Conservation (phyloP, 768 basidiomycete genomes). For the Pleurotus giganteus region DNA sequence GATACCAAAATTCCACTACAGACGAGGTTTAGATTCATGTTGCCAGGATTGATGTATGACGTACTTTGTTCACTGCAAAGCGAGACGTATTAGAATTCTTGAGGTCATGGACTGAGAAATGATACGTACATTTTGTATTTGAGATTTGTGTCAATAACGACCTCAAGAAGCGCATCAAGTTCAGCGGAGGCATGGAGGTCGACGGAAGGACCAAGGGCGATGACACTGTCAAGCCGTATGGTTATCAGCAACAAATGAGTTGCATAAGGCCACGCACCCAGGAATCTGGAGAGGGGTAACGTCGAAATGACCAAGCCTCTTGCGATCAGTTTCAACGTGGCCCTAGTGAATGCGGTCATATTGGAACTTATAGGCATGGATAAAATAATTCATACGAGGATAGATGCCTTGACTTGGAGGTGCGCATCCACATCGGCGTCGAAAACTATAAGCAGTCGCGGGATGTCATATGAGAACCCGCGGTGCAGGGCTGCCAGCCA, state of each 20-base stretch:
- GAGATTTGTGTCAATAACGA: background rate
- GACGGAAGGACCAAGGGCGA: background rate
- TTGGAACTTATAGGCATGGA: background rate
- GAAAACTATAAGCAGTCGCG: background rate
- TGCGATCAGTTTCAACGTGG: background rate
- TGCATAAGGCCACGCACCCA: background rate
- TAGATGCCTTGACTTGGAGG: background rate
- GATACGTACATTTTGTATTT: conserved; percentile 1
- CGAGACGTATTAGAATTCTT: no score
- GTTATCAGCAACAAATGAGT: background rate
- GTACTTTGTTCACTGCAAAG: background rate
- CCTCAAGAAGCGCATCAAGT: background rate
- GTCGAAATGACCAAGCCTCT: background rate
- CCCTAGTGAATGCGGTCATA: background rate
- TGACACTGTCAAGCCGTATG: background rate
- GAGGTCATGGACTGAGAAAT: no score
- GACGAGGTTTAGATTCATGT: background rate
- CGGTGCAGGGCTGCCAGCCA: background rate
- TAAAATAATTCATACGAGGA: background rate
- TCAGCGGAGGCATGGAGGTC: background rate
- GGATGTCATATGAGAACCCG: no score
- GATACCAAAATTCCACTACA: background rate
- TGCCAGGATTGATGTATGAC: background rate
- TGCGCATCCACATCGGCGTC: background rate
- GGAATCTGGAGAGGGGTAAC: background rate